Conservation (phyloP, 257 asterid genomes). For the Striga asiatica region DNA sequence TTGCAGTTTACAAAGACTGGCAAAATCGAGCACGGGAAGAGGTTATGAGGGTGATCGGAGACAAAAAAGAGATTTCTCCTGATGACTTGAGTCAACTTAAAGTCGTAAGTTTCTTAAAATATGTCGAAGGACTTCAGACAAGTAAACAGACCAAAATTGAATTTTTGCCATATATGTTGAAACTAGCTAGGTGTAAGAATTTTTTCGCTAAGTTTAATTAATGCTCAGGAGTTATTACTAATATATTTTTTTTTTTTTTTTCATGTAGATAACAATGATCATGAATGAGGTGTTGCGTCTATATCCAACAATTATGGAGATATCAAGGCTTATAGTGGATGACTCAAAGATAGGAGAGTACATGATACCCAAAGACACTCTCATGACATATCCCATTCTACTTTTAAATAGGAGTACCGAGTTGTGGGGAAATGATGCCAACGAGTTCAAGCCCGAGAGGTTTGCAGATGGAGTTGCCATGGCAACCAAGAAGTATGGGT, state of each 20-base stretch:
- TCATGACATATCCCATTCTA: neutral
- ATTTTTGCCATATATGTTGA: too few species aligned
- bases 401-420: conserved; percentile 11
- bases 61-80: neutral
- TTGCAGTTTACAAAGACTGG: neutral
- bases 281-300: conserved; percentile 19
- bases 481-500: conserved; percentile 21
- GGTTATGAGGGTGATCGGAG: neutral
- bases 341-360: neutral
- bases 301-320: conserved; percentile 13
- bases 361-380: neutral
- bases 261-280: conserved; percentile 18
- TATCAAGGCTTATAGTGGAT: neutral
- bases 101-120: neutral
- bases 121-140: too few species aligned
- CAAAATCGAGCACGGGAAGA: neutral
- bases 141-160: too few species aligned
- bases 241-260: too few species aligned
- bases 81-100: neutral
- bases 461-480: conserved; percentile 17
- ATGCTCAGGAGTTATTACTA: too few species aligned
- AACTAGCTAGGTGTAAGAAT: too few species aligned
- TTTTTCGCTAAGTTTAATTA: too few species aligned
- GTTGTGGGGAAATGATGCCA: conserved; percentile 22
- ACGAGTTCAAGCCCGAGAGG: conserved; percentile 16